Base-by-base conservation (phyloP, 805 yeast species). In the Candida tibetensis region DNA sequence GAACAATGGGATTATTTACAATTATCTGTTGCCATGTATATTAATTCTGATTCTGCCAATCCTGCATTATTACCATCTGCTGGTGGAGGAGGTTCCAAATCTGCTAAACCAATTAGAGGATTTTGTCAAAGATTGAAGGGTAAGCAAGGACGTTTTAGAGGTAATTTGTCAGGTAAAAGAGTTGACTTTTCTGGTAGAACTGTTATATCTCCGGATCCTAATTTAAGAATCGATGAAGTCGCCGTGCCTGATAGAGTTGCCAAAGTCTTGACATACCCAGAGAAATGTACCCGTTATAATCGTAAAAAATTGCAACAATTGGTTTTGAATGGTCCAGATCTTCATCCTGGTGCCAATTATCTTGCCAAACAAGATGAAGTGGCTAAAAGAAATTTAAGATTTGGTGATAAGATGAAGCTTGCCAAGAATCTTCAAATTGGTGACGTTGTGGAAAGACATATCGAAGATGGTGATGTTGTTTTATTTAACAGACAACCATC, bases 1-100 rank as follows among this genome's bases (percentile, higher is more conserved):
- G 98, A 91, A 56, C 99, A 93, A 57, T 93, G 99, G 99, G 99
- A 93, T 57, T 93, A 87, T 58, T 66, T 93, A 48, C 99, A 93
- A 64, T 72, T 93, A 36, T 85, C 96, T 1, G 90, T 93, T 33
- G 99, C 99, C 15, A 86, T 93, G 88, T 93, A 93, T 60, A 93
- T 93, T 53, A 93, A 93, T 60, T 87, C 96, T 1, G 99, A 93
- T 63, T 84, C 95, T 21, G 93, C 90, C 12, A 80, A 82, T 39
- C 89, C 90, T 10, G 80, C 89, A 4, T 72, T 81, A 60, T 59
- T 81, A 46, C 95, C 96, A 2, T 84, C 85, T 18, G 69, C 75
- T 15, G 77, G 77, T 45, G 74, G 82, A 23, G 76, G 79, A 1
- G 58, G 62, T 2, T 48, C 68, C 7, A 85, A 85, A 51, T 48